Evolutionary conservation across 495 filamentous ascomycete genomes (phyloP), one percentile per base, ranked within the genome.

Genomic region (Neurospora pannonica): DNA sequence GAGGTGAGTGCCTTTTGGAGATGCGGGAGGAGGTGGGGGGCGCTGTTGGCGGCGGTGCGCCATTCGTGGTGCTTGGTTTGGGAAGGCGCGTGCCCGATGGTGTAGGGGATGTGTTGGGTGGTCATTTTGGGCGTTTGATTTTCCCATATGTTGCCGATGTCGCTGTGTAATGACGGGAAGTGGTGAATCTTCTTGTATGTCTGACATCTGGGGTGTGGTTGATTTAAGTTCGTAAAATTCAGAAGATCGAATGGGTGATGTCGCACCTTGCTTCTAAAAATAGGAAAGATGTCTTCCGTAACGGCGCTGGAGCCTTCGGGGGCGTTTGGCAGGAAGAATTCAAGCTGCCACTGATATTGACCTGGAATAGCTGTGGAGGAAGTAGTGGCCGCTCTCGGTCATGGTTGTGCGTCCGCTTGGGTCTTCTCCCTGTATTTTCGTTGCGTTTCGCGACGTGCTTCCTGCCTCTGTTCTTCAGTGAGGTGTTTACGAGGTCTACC

Each of bases 21-120:
- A 43, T 77, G 77, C 4, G 80, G 82, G 67, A 84, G 79, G 21
- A 84, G 75, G 78, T 80, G 75, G 24, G 77, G 73, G 74, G 80
- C 79, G 71, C 79, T 81, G 75, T 82, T 84, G 69, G 79, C 69
- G 71, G 79, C 80, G 46, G 80, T 84, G 71, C 82, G 82, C 75
- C 72, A 73, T 73, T 81, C 79, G 54, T 80, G 78, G 72, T 76
- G 77, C 40, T 43, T 78, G 43, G 73, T 75, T 74, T 78, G 78
- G 62, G 76, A 60, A 48, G 78, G 75, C 38, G 72, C 74, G 67
- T 78, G 71, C 31, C 74, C 72, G 28, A 62, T 62, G 5, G 15
- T 3, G 54, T 70, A 73, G 72, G 42, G 28, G 43, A 5, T 69
- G 48, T 54, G 71, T 72, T 31, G 42, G 19, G 71, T 34, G 42